phyloP scores from a whole-genome alignment of 371 early-diverging fungal species.

The Apophysomyces sp. region DNA sequence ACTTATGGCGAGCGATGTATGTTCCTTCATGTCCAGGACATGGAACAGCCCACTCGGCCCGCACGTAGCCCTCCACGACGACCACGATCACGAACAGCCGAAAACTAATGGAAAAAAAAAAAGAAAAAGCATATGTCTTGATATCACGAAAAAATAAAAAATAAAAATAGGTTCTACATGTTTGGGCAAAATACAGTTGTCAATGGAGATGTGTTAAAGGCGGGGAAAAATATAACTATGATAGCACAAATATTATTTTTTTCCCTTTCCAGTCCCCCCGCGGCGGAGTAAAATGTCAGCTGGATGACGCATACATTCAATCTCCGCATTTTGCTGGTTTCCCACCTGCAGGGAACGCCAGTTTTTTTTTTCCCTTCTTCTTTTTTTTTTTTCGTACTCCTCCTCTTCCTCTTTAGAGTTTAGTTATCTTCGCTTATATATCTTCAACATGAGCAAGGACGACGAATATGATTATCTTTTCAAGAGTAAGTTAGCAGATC shows the following conservation, averaged over 20 bases:
- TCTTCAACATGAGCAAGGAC: constrained; percentile 21
- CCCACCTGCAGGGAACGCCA: not conserved
- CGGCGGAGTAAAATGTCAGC: not conserved
- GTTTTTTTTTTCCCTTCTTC: not conserved
- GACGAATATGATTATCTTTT: constrained; percentile 36
- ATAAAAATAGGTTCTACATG: not conserved
- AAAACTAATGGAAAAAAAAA: not conserved
- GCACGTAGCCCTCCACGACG: not conserved
- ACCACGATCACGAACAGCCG: not conserved
- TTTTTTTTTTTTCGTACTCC: constrained; percentile 7
- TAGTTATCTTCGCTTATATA: no score
- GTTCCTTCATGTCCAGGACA: constrained; percentile 52
- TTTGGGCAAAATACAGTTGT: not conserved
- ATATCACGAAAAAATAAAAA: not conserved
- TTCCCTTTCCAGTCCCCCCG: not conserved
- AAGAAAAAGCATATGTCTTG: not conserved
- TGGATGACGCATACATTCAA: not conserved
- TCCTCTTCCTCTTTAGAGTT: not conserved
- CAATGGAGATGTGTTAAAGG: not conserved
- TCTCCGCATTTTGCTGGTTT: not conserved
- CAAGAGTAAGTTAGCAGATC: constrained; percentile 13
- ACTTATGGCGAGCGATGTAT: constrained; percentile 49
- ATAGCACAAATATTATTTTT: no score
- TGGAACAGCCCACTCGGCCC: not conserved
- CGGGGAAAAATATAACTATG: no score